Percentiles rank a stretch among this genome's conserved stretches.
Evolutionary conservation across 192 early-diverging fungal species (phyloP).

Genomic region (Piromyces sp.): DNA sequence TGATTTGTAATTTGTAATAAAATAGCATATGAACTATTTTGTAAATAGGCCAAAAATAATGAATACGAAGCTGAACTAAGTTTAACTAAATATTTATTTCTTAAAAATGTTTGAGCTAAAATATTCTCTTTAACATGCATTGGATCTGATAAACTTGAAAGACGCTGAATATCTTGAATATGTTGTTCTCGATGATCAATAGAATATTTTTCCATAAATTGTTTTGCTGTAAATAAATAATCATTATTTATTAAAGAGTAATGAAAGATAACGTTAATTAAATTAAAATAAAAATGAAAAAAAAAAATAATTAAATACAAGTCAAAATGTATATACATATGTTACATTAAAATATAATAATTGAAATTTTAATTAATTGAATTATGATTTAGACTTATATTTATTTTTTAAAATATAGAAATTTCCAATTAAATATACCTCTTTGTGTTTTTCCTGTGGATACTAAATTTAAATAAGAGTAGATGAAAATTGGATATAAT

Average conservation of each 20-base stretch:
- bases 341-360: no score
- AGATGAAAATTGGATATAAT: neutral
- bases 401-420: no score
- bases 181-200: constrained; percentile 63
- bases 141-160: constrained; percentile 51
- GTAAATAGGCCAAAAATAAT: constrained; percentile 75
- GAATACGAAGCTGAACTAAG: constrained; percentile 78
- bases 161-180: constrained; percentile 43
- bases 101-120: constrained; percentile 57
- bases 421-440: neutral
- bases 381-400: no score
- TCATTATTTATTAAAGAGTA: no score
- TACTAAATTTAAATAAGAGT: neutral
- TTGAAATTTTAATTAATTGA: no score
- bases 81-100: constrained; percentile 64
- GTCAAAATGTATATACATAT: no score
- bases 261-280: no score
- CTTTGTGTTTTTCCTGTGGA: constrained; percentile 41
- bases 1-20: constrained; percentile 83
- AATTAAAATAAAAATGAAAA: no score
- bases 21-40: constrained; percentile 78
- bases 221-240: constrained; percentile 23
- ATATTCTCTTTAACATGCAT: constrained; percentile 66
- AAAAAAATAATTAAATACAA: no score
- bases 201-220: constrained; percentile 60